Base-by-base conservation (phyloP, 1,284 basidiomycete species). In the Ustilago sp. region DNA sequence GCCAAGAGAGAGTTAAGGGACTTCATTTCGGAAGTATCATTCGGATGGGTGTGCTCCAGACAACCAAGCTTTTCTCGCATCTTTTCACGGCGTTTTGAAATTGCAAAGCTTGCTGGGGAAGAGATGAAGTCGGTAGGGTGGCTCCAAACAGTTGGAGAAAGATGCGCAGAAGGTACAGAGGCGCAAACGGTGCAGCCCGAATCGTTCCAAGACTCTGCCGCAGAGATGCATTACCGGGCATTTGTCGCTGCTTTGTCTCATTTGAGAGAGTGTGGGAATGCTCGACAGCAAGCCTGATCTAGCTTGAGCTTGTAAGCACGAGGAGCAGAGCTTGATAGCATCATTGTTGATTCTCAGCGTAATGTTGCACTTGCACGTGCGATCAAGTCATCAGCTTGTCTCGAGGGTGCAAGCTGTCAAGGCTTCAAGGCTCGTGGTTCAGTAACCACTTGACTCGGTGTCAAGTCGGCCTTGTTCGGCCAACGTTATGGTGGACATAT, bases 11-110 rank as follows among this genome's bases (percentile, higher is more conserved):
- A 28, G 47, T 55, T 35, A 28, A 15, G 11, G 38, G 28, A 47
- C 34, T 63, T 67, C 60, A 72, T 67, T 50, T 43, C 64, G 69
- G 64, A 32, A 63, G 64, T 57, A 60, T 63, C 64, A 59, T 11
- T 58, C 63, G 64, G 60, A 45, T 39, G 56, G 51, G 31, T 35
- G 59, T 50, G 67, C 38, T 69, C 58, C 60, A 56, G 56, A 28
- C 52, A 45, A 4, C 8, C 36, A 23, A 47, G 34, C 52, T 51
- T 50, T 28, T 39, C 23, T 17, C 7, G 48, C 48, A 1, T 57
- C 28, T 38, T 11, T 36, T 52, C 34, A 39, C 48, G 63, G 59
- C 55, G 23, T 28, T 28, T 28, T 28, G 23, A 48, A 58, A 17
- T 52, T 68, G 56, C 57, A 52, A 50, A 19, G 19, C 11, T 12